Base-by-base conservation (phyloP, 148 eudicot species). In the Limonium bicolor region DNA sequence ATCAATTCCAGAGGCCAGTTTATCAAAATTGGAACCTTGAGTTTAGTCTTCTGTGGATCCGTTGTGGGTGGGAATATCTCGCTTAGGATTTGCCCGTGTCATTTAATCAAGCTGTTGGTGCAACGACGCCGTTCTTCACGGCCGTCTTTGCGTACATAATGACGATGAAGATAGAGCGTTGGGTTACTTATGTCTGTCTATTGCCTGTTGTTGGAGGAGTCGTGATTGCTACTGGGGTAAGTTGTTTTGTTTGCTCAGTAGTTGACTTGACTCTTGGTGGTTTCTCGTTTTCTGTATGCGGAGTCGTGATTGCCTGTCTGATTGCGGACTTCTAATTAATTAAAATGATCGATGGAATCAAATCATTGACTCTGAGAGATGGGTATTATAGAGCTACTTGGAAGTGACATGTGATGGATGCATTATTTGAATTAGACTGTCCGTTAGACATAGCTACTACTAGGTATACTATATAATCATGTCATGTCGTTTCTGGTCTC, bases 71-170 rank as follows among this genome's bases (percentile, higher is more conserved):
- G 53, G 6, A 48, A 48, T 19, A 33, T 48, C 39, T 48, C 53
- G 17, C 28, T 48, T 11, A 15, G 53, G 20, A 48, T 23, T 25
- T 48, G 7, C 53, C 53, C 25, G 53, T 48, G 40, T 48, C 53
- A 28, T 48, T 48, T 14, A 48, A 48, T 19, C 53, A 48, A 40
- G 53, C 53, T 4, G 28, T 48, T 6, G 53, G 53, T 48, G 53
- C 53, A 20, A 48, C 53, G 25, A 48, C 53, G 26, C 53, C 53
- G 30, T 48, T 48, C 23, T 48, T 48, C 35, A 48, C 53, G 3
- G 53, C 53, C 10, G 16, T 48, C 5, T 48, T 48, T 32, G 53
- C 53, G 9, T 48, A 48, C 24, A 9, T 48, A 18, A 20, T 48
- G 53, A 48, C 39, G 27, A 19, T 31, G 15, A 48, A 31, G 53